A percentile compares a stretch with the other conserved stretches of the same genome.
Conservation (phyloP, 2,329 filamentous ascomycete genomes). For the Colletotrichum sp. region DNA sequence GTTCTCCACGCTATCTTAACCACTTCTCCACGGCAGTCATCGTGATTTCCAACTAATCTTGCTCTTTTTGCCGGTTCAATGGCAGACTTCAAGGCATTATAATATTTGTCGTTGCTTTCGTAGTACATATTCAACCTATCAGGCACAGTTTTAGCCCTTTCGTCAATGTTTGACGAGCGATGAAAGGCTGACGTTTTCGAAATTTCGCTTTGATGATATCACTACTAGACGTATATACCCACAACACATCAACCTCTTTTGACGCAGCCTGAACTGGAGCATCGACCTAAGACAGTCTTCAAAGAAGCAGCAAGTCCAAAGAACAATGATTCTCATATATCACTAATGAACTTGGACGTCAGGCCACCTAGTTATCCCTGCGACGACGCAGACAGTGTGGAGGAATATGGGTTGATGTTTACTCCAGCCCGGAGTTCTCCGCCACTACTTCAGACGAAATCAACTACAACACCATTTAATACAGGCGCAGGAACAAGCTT, state of each 20-base stretch:
- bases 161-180: background rate
- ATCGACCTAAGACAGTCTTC: background rate
- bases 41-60: background rate
- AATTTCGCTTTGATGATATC: background rate
- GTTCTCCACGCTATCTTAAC: background rate
- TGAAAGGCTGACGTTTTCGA: background rate
- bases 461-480: background rate
- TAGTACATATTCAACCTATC: background rate
- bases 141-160: background rate
- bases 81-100: background rate
- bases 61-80: background rate
- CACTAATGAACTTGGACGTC: background rate
- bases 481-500: background rate
- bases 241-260: background rate
- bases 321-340: background rate
- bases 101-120: background rate
- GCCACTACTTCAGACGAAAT: background rate
- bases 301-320: background rate
- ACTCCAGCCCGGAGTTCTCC: background rate
- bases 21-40: background rate
- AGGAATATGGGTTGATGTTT: background rate
- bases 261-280: background rate
- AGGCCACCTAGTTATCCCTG: background rate
- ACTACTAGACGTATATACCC: background rate
- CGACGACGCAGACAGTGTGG: background rate